Base-by-base conservation (phyloP, 169 alveolate species). In the Cryptosporidium andersoni region DNA sequence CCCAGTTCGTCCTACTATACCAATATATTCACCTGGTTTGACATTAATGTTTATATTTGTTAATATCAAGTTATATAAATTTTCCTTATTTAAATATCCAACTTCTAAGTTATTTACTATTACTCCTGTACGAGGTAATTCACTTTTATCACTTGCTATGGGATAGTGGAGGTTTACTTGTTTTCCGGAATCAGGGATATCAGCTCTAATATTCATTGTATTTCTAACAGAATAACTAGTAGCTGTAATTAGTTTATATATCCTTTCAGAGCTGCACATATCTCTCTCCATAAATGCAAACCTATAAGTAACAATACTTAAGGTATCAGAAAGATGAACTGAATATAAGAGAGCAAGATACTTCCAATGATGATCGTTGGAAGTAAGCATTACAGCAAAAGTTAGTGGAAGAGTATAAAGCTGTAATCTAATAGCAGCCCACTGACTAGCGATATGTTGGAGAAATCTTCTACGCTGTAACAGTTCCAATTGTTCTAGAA, bases 1-100 rank as follows among this genome's bases (percentile, higher is more conserved):
- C 3, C 93, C 93, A 39, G 93, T 81, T 66, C 81, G 82, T 8
- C 93, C 93, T 3, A 90, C 89, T 11, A 90, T 82, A 14, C 93
- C 93, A 16, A 90, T 74, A 2, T 90, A 67, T 51, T 90, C 91
- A 48, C 42, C 53, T 37, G 88, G 88, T n/a, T 67, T 58, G 1
- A 90, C 89, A 74, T 66, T 81, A 4, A 81, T 39, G 58, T 90
- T 90, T 12, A 90, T 80, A 37, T 60, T 68, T 2, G 47, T 60
- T 39, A 74, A 49, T 47, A 74, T 60, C 7, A 34, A 43, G 36
- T 55, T 58, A 25, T 74, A 58, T 11, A 60, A 45, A 3, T 2
- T 58, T 1, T 68, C 85, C 64, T 40, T 42, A 43, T 58, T 68
- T n/a, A 55, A 45, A 42, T 74, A 74, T 11, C 85, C 85, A 2